Conservation (phyloP, 2,329 filamentous ascomycete species). For the Fusarium robinianum region DNA sequence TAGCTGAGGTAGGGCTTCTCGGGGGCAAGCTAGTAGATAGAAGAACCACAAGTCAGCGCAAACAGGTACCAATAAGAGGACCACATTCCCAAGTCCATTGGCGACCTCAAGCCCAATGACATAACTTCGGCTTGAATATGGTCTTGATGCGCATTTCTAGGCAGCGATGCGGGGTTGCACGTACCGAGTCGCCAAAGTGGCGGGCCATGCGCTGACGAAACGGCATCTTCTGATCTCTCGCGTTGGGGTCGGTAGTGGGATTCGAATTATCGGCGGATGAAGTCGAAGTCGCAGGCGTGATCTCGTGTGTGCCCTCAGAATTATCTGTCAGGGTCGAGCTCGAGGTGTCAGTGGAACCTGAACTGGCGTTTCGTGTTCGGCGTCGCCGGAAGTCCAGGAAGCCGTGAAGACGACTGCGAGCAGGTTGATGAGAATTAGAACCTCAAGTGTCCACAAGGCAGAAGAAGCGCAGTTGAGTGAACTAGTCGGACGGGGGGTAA, state of each 20-base stretch:
- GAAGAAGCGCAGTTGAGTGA: no score
- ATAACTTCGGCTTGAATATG: no score
- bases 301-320: slow-evolving; percentile 30
- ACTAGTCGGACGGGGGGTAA: no score
- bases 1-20: slow-evolving; percentile 48
- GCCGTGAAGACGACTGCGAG: slow-evolving; percentile 30
- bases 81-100: slow-evolving; percentile 9
- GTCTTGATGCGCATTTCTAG: not conserved
- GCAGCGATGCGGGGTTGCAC: slow-evolving; percentile 31
- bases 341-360: slow-evolving; percentile 29
- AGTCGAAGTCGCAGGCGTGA: slow-evolving; percentile 20
- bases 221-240: slow-evolving; percentile 41
- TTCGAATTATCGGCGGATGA: slow-evolving; percentile 19
- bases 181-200: slow-evolving; percentile 54
- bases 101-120: slow-evolving; percentile 9
- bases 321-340: slow-evolving; percentile 27
- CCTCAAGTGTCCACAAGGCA: slow-evolving; percentile 12
- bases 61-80: slow-evolving; percentile 15
- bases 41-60: no score
- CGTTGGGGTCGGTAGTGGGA: slow-evolving; percentile 19
- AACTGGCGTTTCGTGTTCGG: slow-evolving; percentile 30
- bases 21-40: slow-evolving; percentile 53
- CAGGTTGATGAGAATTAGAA: slow-evolving; percentile 21
- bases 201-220: slow-evolving; percentile 51
- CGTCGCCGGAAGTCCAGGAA: slow-evolving; percentile 30